Evolutionary conservation across 2,329 filamentous ascomycete species (phyloP).

Genomic region (Colletotrichum sp.): DNA sequence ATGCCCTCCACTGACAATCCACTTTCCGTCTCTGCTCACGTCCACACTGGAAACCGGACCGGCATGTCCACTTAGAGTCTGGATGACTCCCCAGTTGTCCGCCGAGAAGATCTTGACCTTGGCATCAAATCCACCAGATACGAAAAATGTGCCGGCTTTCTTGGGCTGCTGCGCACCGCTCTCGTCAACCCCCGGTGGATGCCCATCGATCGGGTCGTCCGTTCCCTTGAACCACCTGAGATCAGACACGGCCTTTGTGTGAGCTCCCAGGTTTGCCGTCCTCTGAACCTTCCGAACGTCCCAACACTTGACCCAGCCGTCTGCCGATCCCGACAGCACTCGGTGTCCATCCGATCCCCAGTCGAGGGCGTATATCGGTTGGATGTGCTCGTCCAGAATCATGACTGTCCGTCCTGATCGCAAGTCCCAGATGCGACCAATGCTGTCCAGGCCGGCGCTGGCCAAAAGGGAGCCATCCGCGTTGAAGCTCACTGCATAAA

Average conservation of each 20-base stretch:
- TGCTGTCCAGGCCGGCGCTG: slow-evolving; percentile 92
- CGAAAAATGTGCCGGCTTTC: slow-evolving; percentile 90
- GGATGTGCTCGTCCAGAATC: slow-evolving; percentile 85
- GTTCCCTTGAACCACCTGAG: slow-evolving; percentile 91
- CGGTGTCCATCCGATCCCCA: slow-evolving; percentile 92
- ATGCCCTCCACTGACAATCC: slow-evolving; percentile 94
- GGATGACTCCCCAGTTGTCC: slow-evolving; percentile 92
- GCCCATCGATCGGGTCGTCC: slow-evolving; percentile 73
- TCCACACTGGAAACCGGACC: slow-evolving; percentile 92
- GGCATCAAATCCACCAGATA: slow-evolving; percentile 90
- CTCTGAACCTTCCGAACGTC: slow-evolving; percentile 89
- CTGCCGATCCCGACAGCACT: slow-evolving; percentile 89
- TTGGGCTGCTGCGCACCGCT: slow-evolving; percentile 75
- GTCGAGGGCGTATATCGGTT: slow-evolving; percentile 90
- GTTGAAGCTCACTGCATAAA: slow-evolving; percentile 91
- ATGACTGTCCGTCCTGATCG: slow-evolving; percentile 92
- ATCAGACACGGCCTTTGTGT: slow-evolving; percentile 90
- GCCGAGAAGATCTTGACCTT: slow-evolving; percentile 96
- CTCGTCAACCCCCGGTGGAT: slow-evolving; percentile 64
- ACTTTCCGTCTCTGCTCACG: slow-evolving; percentile 82
- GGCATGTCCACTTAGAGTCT: slow-evolving; percentile 87
- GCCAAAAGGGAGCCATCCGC: slow-evolving; percentile 88
- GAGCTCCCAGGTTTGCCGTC: slow-evolving; percentile 86
- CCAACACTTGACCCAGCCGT: slow-evolving; percentile 98
- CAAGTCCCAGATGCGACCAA: slow-evolving; percentile 94